Evolutionary conservation across 805 yeast genomes (phyloP), one percentile per base, ranked within the genome.

Genomic region (Hanseniaspora thailandica): DNA sequence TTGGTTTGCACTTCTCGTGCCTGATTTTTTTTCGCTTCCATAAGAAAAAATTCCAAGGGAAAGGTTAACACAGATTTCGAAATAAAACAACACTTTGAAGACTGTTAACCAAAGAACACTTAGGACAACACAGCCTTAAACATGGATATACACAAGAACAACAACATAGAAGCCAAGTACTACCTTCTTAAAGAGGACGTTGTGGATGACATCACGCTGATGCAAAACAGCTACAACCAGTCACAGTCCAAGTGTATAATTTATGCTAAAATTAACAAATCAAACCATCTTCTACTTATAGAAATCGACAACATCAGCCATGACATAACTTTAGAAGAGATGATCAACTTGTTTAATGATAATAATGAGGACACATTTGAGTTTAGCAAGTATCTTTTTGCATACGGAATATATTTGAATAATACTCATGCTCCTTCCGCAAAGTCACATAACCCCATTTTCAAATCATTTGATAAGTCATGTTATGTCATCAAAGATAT

Each of bases 401-500:
- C 54, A 2, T 50, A 43, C 20, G 39, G 35, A 28, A 43, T 50
- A 12, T 40, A 43, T 23, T 12, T 50, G 10, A 50, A 33, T 13
- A 26, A 23, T 13, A 30, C 5, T 22, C 19, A 23, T 13, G 4
- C 46, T 7, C 22, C 25, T 1, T 19, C 28, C 13, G 15, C 15
- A 5, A 33, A 22, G 10, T 33, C 34, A 5, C 39, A 50, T n/a
- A 50, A 50, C 13, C 40, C 47, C 9, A 41, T 50, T 19, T 50
- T 31, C 25, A 50, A 50, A 13, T 19, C 30, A 4, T 31, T 50
- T 43, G 54, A 43, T 22, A 26, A 28, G 12, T 25, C 23, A 9
- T 43, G 39, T 13, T 34, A 6, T 43, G 10, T 50, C 6, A 50
- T 50, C 5, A 41, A 43, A 5, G 54, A 50, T 49, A 31, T 49